Evolutionary conservation across 345 rosid genomes (phyloP).

Genomic region (Citrus medica): DNA sequence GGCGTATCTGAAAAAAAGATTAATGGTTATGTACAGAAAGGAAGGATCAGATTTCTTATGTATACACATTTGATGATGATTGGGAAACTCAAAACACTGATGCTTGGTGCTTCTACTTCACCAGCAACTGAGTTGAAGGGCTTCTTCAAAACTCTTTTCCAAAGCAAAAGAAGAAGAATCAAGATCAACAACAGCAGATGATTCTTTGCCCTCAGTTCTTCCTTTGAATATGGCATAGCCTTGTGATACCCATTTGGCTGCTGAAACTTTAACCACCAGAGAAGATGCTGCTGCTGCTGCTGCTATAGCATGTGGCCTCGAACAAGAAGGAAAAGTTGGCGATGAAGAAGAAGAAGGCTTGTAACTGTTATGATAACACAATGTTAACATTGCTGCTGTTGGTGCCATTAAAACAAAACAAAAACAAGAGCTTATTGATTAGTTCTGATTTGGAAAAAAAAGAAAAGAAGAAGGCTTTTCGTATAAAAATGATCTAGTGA

Average conservation of each 20-base stretch:
- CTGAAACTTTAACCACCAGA: conserved; percentile 11
- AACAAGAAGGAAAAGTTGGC: conserved; percentile 6
- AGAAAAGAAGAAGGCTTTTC: too few relatives aligned
- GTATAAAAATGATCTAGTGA: too few relatives aligned
- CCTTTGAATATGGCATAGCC: background rate
- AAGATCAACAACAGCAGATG: background rate
- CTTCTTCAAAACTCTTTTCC: conserved; percentile 42
- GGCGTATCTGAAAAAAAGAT: too few relatives aligned
- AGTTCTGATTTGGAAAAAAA: too few relatives aligned
- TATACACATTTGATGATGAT: too few relatives aligned
- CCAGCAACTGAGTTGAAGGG: conserved; percentile 45
- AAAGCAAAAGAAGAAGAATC: conserved; percentile 23
- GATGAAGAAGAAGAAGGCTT: conserved; percentile 9
- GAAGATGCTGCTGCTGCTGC: background rate
- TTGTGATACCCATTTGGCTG: conserved; percentile 18
- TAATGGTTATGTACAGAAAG: too few relatives aligned
- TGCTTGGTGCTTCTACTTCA: conserved; percentile 7
- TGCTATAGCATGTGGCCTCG: conserved; percentile 4
- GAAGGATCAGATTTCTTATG: too few relatives aligned
- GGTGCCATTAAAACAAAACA: conserved; percentile 45
- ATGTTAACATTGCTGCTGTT: conserved; percentile 66
- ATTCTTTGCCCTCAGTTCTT: conserved; percentile 1
- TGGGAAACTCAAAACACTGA: too few relatives aligned
- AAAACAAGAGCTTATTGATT: too few relatives aligned
- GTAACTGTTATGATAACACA: conserved; percentile 26